phyloP scores from a whole-genome alignment of 139 green algal genomes.

The Closterium sp. region DNA sequence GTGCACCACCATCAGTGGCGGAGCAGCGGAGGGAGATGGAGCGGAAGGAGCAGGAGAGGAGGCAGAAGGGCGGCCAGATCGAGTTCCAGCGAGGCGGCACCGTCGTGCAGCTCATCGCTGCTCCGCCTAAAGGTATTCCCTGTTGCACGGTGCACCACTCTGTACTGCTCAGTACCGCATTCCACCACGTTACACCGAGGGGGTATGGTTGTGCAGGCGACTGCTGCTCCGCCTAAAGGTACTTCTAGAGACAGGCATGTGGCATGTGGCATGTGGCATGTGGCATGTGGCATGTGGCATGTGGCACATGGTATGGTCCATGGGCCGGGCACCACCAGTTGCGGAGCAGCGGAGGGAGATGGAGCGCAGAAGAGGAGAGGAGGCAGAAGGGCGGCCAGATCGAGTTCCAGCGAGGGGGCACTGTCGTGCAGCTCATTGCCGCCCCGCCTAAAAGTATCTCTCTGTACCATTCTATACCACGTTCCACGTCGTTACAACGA shows the following conservation, averaged over 20 bases:
- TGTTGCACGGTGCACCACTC: too few relatives aligned
- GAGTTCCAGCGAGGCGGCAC: slow-evolving; percentile 17
- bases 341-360: slow-evolving; percentile 23
- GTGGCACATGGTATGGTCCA: background rate
- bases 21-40: slow-evolving; percentile 26
- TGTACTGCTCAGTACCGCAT: too few relatives aligned
- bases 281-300: background rate
- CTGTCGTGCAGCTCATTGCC: too few relatives aligned
- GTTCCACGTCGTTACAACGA: too few relatives aligned
- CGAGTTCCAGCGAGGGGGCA: slow-evolving; percentile 13
- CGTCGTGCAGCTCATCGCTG: background rate
- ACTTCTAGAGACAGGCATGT: background rate
- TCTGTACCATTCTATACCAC: too few relatives aligned
- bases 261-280: background rate
- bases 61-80: slow-evolving; percentile 23
- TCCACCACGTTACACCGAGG: too few relatives aligned
- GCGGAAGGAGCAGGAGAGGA: slow-evolving; percentile 25
- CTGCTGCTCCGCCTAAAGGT: too few relatives aligned
- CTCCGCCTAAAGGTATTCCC: background rate
- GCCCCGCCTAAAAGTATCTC: too few relatives aligned
- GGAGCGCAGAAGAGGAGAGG: slow-evolving; percentile 24
- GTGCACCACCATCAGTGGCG: too few relatives aligned
- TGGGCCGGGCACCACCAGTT: background rate
- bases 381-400: slow-evolving; percentile 22
- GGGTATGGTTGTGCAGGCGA: background rate